A percentile compares a stretch with the other conserved stretches of the same genome.
These are phyloP conservation scores for Serendipita sp. DNA, from an alignment of 768 basidiomycete genomes.

Conservation along the genomic window DNA sequence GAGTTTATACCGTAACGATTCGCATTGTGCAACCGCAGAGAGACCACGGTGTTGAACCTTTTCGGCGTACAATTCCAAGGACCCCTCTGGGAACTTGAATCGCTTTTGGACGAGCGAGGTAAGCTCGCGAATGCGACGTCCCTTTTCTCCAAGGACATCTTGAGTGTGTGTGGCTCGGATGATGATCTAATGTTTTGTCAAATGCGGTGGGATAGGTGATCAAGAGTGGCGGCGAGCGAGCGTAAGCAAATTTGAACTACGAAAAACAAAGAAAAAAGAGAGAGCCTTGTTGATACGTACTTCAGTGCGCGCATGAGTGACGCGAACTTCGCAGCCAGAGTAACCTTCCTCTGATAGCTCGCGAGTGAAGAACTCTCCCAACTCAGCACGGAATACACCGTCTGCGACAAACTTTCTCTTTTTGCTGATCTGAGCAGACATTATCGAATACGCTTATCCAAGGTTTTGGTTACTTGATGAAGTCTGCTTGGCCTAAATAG, in stretches of 20 bases:
- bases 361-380: constrained; percentile 96
- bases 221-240: not conserved
- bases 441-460: constrained; percentile 16
- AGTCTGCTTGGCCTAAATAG: constrained; percentile 13
- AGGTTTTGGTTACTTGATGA: not conserved
- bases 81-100: constrained; percentile 99
- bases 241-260: not conserved
- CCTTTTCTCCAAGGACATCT: constrained; percentile 98
- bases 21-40: constrained; percentile 96
- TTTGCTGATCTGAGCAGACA: constrained; percentile 86
- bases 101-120: constrained; percentile 97
- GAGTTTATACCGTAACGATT: constrained; percentile 95
- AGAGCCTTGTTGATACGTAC: constrained; percentile 21
- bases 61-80: constrained; percentile 96
- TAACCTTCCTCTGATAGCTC: constrained; percentile 99
- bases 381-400: constrained; percentile 97
- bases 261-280: not conserved
- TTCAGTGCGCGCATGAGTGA: constrained; percentile 97
- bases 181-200: constrained; percentile 54
- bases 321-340: constrained; percentile 99
- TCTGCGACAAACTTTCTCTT: constrained; percentile 98
- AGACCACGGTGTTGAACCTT: constrained; percentile 98
- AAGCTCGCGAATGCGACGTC: constrained; percentile 96
- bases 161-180: constrained; percentile 99
- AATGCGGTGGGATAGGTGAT: not conserved